A percentile compares a stretch with the other conserved stretches of the same genome.
phyloP scores from a whole-genome alignment of 768 basidiomycete species.

The Pisolithus albus region DNA sequence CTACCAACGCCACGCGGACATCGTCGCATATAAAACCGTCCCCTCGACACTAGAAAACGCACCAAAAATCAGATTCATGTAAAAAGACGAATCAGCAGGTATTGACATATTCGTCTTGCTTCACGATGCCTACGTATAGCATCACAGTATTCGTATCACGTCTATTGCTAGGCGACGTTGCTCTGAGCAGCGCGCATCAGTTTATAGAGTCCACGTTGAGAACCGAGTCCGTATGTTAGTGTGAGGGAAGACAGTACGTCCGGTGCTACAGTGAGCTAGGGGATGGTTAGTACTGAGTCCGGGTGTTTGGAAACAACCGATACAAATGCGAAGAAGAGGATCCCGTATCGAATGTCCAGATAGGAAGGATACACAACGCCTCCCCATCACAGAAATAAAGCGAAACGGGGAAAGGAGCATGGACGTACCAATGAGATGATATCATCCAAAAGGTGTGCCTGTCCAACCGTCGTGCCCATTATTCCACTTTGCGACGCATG shows the following conservation, averaged over 20 bases:
- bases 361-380: too few relatives aligned
- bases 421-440: conserved; percentile 70
- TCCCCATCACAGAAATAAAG: background rate
- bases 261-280: conserved; percentile 55
- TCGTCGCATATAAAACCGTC: conserved; percentile 65
- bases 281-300: conserved; percentile 17
- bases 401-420: background rate
- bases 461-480: conserved; percentile 76
- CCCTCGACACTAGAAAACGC: conserved; percentile 50
- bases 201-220: conserved; percentile 65
- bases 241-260: conserved; percentile 65
- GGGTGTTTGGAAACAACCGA: background rate
- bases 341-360: too few relatives aligned
- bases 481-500: conserved; percentile 55
- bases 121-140: too few relatives aligned
- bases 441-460: conserved; percentile 90
- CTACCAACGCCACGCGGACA: conserved; percentile 61
- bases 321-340: background rate
- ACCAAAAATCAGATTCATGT: too few relatives aligned
- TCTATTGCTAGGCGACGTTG: background rate
- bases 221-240: conserved; percentile 76
- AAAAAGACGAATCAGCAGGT: too few relatives aligned
- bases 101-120: too few relatives aligned
- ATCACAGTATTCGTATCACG: too few relatives aligned
- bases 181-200: conserved; percentile 36